These are phyloP conservation scores for Fusarium setosum DNA, from an alignment of 2,329 filamentous ascomycete species.

Conservation along the genomic window DNA sequence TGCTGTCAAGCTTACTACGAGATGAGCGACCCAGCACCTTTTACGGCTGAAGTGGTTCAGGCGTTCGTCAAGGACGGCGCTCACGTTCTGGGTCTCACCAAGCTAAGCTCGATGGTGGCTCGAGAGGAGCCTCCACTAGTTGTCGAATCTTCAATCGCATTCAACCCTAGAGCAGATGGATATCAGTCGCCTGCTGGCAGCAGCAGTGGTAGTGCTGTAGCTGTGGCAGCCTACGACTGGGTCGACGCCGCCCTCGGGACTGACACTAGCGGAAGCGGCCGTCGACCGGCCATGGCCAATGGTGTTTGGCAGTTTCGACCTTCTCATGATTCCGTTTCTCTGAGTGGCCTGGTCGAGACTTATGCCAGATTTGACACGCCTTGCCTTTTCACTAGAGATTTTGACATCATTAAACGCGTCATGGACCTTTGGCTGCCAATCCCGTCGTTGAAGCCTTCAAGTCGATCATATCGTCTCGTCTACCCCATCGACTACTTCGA, in stretches of 20 bases:
- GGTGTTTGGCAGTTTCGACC: too few species aligned
- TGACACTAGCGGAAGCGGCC: neutral
- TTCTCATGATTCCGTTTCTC: too few species aligned
- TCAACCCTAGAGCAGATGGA: neutral
- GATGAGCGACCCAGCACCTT: accelerated
- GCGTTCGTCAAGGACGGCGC: accelerated
- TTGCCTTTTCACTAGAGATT: too few species aligned
- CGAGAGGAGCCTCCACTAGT: too few species aligned
- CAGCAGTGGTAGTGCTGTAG: neutral
- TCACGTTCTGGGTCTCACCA: neutral
- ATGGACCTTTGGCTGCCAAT: too few species aligned
- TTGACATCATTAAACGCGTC: too few species aligned
- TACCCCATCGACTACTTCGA: too few species aligned
- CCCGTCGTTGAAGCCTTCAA: too few species aligned
- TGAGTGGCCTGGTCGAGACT: too few species aligned
- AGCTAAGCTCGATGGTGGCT: neutral
- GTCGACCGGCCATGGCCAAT: neutral
- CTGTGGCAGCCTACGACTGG: neutral
- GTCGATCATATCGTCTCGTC: too few species aligned
- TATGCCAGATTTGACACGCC: too few species aligned
- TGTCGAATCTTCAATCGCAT: too few species aligned
- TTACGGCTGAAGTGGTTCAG: neutral
- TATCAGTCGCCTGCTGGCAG: neutral
- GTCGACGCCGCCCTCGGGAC: neutral
- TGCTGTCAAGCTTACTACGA: neutral